These are phyloP conservation scores for Flaveria linearis DNA, from an alignment of 129 eudicot species.

Conservation along the genomic window DNA sequence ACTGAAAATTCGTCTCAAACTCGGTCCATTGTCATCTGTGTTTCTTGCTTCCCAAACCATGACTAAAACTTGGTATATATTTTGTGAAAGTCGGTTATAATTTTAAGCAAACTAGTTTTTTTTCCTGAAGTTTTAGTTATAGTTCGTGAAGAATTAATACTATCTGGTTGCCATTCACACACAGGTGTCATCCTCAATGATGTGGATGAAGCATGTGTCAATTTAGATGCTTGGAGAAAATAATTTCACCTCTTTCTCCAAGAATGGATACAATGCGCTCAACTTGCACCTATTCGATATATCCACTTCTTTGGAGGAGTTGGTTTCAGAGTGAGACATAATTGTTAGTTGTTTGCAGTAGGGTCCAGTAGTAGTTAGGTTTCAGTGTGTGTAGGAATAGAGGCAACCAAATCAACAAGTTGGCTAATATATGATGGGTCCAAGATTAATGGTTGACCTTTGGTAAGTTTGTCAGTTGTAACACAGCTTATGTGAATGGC, in stretches of 20 bases:
- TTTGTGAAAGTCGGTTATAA: background rate
- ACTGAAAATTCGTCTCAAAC: too few relatives aligned
- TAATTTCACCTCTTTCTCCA: background rate
- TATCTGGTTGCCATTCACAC: background rate
- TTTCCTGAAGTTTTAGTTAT: background rate
- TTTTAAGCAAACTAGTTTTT: background rate
- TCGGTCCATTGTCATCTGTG: background rate
- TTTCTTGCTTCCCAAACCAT: background rate
- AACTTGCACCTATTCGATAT: too few relatives aligned
- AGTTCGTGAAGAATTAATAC: too few relatives aligned
- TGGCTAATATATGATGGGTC: background rate
- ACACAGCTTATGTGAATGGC: background rate
- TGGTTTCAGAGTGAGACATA: background rate
- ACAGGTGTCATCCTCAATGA: background rate
- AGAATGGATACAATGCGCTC: background rate
- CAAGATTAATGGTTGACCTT: background rate
- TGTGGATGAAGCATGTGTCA: background rate
- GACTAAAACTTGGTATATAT: background rate
- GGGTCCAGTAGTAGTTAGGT: background rate
- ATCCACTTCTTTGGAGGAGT: background rate
- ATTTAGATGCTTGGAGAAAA: background rate
- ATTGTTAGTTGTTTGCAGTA: background rate
- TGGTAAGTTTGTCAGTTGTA: background rate
- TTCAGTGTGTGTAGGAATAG: background rate
- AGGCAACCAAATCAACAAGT: background rate